Base-by-base conservation (phyloP, 2,329 filamentous ascomycete species). In the Cladosporium sp. region DNA sequence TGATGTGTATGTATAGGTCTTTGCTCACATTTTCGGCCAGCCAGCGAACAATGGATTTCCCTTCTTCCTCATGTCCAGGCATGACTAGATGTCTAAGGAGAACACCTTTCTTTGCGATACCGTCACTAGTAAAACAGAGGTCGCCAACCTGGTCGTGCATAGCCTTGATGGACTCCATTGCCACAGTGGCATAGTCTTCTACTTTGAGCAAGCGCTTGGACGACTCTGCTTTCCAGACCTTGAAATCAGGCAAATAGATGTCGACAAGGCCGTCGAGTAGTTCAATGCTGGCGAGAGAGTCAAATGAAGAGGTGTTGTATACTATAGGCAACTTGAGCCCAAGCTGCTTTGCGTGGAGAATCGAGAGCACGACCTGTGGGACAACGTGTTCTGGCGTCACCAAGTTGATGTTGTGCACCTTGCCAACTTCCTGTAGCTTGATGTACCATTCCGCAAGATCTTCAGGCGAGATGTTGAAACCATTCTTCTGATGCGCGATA, bases 181-280 rank as follows among this genome's bases (percentile, higher is more conserved):
- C 90, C 0, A 84, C 83, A 9, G 80, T 75, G 1, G 86, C 82
- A 70, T 93, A 94, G 69, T 90, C 83, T 48, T 90, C 87, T 3
- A 88, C 87, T 70, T 95, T 95, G 35, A 94, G 79, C 28, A 94
- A 75, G 10, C 89, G 79, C 65, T 82, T 86, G 19, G 87, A 87
- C 0, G 88, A 87, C 20, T 71, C 75, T 1, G 79, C 71, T 25
- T 82, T 82, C 89, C 89, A 94, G 9, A 92, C 84, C 71, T 95
- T 94, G 77, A 94, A 94, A 69, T 95, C 90, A 0, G 90, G 87
- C n/a, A 95, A 77, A 69, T 94, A 95, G 44, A 95, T 91, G 69
- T 94, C 90, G 0, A 94, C 84, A 25, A 95, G 75, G 0, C 90
- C 90, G 64, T 94, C 86, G 65, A 95, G 80, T 8, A 94, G 77